A percentile compares a stretch with the other conserved stretches of the same genome.
phyloP scores from a whole-genome alignment of 1,284 basidiomycete species.

The Cutaneotrichosporon sp. region DNA sequence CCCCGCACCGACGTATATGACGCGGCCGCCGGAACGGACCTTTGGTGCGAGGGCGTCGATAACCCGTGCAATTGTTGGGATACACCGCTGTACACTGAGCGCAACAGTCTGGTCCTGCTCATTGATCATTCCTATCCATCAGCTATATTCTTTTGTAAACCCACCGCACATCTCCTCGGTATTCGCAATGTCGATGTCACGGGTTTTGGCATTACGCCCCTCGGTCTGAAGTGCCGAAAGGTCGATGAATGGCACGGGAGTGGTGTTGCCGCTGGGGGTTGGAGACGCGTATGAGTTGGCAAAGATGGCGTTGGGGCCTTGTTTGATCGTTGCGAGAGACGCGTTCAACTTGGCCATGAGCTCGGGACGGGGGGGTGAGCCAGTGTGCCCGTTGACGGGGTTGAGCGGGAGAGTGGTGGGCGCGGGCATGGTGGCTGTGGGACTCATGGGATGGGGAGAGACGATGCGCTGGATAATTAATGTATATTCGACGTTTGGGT shows the following conservation, averaged over 20 bases:
- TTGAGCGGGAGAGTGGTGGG: background rate
- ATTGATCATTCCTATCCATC: conserved; percentile 27
- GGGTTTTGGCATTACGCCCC: conserved; percentile 22
- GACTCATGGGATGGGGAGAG: conserved; percentile 1
- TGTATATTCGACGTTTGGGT: background rate
- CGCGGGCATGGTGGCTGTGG: conserved; percentile 2
- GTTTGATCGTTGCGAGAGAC: conserved; percentile 9
- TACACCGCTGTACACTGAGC: conserved; percentile 19
- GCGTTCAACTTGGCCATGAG: background rate
- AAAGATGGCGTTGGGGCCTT: conserved; percentile 6
- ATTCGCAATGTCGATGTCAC: conserved; percentile 25
- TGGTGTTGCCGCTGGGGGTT: background rate
- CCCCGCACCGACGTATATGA: conserved; percentile 30
- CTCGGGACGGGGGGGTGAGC: background rate
- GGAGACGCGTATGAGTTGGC: conserved; percentile 10
- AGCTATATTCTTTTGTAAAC: background rate
- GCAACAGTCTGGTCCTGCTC: conserved; percentile 26
- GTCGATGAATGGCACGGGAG: conserved; percentile 17
- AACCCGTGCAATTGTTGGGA: conserved; percentile 22
- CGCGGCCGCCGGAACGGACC: conserved; percentile 24
- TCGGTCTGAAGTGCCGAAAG: conserved; percentile 26
- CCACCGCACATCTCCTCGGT: conserved; percentile 31
- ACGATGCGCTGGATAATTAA: background rate
- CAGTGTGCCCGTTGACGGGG: background rate
- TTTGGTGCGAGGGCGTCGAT: conserved; percentile 25